These are phyloP conservation scores for Tolypocladium album DNA, from an alignment of 2,329 filamentous ascomycete genomes.

Conservation along the genomic window DNA sequence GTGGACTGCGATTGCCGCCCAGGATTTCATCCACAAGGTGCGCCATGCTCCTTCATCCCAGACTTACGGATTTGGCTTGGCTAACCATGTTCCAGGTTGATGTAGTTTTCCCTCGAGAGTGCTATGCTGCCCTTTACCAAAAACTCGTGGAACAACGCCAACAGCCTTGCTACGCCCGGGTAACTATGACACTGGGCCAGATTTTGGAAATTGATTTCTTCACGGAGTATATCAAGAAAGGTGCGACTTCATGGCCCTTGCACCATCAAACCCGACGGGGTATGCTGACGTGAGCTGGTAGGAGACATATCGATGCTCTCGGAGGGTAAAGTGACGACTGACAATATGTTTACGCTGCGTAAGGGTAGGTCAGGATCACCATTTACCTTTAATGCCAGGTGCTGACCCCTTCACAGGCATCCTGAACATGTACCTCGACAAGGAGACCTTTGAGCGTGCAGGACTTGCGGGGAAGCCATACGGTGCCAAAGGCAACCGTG, in stretches of 20 bases:
- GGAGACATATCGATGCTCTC: slow-evolving; percentile 79
- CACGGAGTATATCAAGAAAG: slow-evolving; percentile 71
- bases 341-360: slow-evolving; percentile 61
- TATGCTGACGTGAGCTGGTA: slow-evolving; percentile 18
- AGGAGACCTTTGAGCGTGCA: slow-evolving; percentile 69
- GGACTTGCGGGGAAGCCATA: slow-evolving; percentile 67
- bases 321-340: slow-evolving; percentile 57
- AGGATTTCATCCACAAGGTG: slow-evolving; percentile 61
- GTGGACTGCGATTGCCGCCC: slow-evolving; percentile 56
- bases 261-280: background rate
- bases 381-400: background rate
- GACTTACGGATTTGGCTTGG: background rate
- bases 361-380: slow-evolving; percentile 40
- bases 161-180: slow-evolving; percentile 47
- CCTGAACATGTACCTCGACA: slow-evolving; percentile 68
- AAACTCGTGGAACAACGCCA: slow-evolving; percentile 31
- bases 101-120: slow-evolving; percentile 58
- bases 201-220: slow-evolving; percentile 70
- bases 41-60: slow-evolving; percentile 1
- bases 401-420: slow-evolving; percentile 35
- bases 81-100: slow-evolving; percentile 39
- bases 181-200: slow-evolving; percentile 62
- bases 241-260: slow-evolving; percentile 25
- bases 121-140: slow-evolving; percentile 41
- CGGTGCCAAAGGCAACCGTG: slow-evolving; percentile 45